Evolutionary conservation across 208 protist genomes (phyloP), one percentile per base, ranked within the genome.

Genomic region (Trypanosomatidae sp.): DNA sequence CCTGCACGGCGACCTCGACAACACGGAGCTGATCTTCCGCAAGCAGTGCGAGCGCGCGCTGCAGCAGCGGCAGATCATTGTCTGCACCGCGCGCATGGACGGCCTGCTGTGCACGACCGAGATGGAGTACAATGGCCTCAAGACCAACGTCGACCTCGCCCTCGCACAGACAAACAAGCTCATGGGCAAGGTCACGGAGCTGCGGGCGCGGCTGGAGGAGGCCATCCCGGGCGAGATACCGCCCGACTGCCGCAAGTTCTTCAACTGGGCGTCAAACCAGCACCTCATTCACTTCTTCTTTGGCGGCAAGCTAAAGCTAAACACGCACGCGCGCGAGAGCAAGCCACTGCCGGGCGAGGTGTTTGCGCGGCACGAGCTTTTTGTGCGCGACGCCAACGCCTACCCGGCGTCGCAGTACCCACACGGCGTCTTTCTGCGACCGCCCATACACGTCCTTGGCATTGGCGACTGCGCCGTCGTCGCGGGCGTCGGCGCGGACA

Each of bases 51-150:
- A 91, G 57, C 64, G 75, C 7, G 72, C 80, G 6, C 51, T 91
- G 16, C 57, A 66, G 32, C 76, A 88, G 57, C 61, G 76, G 37
- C 83, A 92, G 63, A 66, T 69, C 32, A 83, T 88, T 35, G 77
- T 95, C 15, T 74, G 77, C 43, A 45, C 32, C 46, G 76, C 82
- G 3, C 84, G 85, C 40, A 96, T 94, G 88, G 83, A 96, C 48
- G 77, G 77, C 16, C 50, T 96, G 25, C 66, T 93, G 25, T 89
- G 79, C 56, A 96, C 85, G 10, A 91, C 88, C 2, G 84, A 94
- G 54, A 96, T 96, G 88, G 84, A 96, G 57, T 94, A 92, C 70
- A 94, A 94, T 54, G 88, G 88, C 13, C 65, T 96, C 7, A 88
- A 88, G 37, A 92, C 82, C 15, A 87, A 93, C 54, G 78, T 91